Base-by-base conservation (phyloP, 768 basidiomycete species). In the Naganishia onofrii region DNA sequence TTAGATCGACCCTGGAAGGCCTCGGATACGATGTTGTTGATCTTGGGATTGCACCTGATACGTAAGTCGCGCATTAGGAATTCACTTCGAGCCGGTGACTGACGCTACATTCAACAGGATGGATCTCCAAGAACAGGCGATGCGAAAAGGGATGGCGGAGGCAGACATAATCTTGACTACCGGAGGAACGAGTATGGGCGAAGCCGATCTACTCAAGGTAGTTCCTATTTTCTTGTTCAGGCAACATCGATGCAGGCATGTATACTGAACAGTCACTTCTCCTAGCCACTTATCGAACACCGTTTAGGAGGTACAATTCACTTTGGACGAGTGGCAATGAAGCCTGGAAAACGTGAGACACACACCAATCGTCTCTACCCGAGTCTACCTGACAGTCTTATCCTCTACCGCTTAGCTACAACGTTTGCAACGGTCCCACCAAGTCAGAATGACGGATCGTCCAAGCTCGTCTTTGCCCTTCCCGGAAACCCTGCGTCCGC, bases 101-200 rank as follows among this genome's bases (percentile, higher is more conserved):
- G 36, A 55, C 4, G 4, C 23, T 28, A 10, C 38, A 32, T 44
- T 26, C 34, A n/a, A n/a, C n/a, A 72, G 48, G n/a, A 55, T 78
- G 66, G 77, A 67, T 8, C 74, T 66, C 26, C 76, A 76, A 74
- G 83, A 88, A 26, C 77, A 78, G 12, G 85, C 86, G 2, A 84
- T 95, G 57, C 75, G 79, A 70, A 80, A 79, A 34, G 91, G 88
- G 0, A 82, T 90, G 8, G 82, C 84, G 44, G 75, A 78, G 23
- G 89, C 90, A 0, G 92, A 94, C 76, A 79, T 95, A 9, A 77
- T 95, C 17, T 81, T 94, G 13, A 90, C 90, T 0, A 95, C 92
- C 1, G 92, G 92, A 13, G 92, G 92, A 4, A 93, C 92, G 4
- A 92, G 90, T 1, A 94, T 94, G 92, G 92, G 92, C 0, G 85